Evolutionary conservation across 2,329 filamentous ascomycete species (phyloP).

Genomic region (Cercospora sojina): DNA sequence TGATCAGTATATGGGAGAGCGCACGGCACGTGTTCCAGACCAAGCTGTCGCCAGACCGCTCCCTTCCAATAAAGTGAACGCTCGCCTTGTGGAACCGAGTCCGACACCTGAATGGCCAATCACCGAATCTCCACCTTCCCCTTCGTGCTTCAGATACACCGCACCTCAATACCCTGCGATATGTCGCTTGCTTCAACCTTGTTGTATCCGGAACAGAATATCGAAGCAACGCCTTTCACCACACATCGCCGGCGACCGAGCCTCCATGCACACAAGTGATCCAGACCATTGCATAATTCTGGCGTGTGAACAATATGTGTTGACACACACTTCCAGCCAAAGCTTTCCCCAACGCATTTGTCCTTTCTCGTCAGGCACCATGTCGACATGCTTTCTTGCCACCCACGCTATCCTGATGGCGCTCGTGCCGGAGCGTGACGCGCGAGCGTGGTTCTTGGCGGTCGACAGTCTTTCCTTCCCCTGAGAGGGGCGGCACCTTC

Average conservation of each 20-base stretch:
- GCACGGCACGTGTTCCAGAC: slow-evolving; percentile 5
- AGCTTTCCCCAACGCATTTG: background rate
- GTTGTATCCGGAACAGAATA: background rate
- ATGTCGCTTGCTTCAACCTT: background rate
- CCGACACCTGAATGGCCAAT: background rate
- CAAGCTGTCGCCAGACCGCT: background rate
- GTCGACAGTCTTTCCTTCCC: background rate
- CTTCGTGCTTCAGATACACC: background rate
- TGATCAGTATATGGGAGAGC: background rate
- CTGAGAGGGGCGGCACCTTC: background rate
- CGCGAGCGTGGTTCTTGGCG: background rate
- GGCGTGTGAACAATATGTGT: background rate
- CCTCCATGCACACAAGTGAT: background rate
- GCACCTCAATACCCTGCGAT: background rate
- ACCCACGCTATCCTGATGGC: background rate
- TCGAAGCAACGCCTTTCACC: background rate
- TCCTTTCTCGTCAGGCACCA: background rate
- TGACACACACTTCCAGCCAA: background rate
- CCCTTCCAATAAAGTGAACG: background rate
- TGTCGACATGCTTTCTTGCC: background rate
- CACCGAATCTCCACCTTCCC: background rate
- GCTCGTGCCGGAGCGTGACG: background rate
- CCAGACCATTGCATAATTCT: background rate
- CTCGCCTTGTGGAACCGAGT: background rate
- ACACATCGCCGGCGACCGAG: background rate